A percentile compares a stretch with the other conserved stretches of the same genome.
These are phyloP conservation scores for Ceratobasidium sp. DNA, from an alignment of 1,284 basidiomycete genomes.

Conservation along the genomic window DNA sequence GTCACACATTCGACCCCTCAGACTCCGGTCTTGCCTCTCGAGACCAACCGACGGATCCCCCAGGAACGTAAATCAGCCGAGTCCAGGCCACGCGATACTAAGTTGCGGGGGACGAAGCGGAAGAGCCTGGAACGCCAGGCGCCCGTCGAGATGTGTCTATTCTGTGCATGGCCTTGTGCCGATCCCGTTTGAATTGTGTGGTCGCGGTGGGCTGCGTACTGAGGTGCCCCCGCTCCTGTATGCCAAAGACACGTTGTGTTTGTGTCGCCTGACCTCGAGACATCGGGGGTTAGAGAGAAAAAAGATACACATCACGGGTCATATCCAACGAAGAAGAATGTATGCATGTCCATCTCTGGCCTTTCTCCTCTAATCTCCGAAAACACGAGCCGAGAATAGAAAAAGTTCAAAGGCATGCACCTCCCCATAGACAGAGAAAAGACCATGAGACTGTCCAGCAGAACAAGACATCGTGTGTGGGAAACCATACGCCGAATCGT, in stretches of 20 bases:
- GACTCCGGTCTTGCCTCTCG: too few species aligned
- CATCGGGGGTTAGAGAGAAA: background rate
- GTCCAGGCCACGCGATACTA: background rate
- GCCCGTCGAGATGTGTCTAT: too few species aligned
- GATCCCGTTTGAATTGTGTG: background rate
- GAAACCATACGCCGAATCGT: conserved; percentile 11
- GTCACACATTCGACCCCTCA: too few species aligned
- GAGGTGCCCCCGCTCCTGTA: background rate
- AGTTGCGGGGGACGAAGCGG: background rate
- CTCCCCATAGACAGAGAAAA: background rate
- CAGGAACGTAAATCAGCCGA: conserved; percentile 15
- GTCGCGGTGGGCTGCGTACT: background rate
- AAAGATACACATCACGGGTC: background rate
- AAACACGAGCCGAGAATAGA: conserved; percentile 24
- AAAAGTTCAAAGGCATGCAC: conserved; percentile 31
- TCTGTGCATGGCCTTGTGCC: too few species aligned
- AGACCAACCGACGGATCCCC: background rate
- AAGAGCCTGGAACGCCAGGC: background rate
- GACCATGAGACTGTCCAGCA: conserved; percentile 40
- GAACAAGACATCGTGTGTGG: background rate
- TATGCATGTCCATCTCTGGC: conserved; percentile 10
- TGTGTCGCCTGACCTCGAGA: background rate
- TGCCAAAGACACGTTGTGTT: conserved; percentile 7
- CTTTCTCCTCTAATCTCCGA: conserved; percentile 36
- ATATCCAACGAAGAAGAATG: background rate